Evolutionary conservation across 2,329 filamentous ascomycete species (phyloP), one percentile per base, ranked within the genome.

Genomic region (Curvularia hawaiiensis): DNA sequence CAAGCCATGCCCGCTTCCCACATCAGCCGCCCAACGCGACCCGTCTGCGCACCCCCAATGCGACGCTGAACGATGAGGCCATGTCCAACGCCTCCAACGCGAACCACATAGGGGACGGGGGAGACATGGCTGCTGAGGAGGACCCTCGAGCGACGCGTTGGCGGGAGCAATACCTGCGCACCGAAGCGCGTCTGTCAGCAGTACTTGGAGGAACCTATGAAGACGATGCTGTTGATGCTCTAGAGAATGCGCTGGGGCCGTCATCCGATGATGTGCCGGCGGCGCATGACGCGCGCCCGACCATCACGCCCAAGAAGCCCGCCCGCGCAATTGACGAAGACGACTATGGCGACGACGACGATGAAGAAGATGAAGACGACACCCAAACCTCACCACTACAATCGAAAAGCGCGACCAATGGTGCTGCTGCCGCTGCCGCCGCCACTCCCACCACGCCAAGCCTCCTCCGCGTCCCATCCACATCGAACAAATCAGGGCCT

Each of bases 311-410:
- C 80, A 97, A 95, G 67, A 90, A 90, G 78, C 83, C 87, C 46
- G 90, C 89, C 75, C 85, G 91, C 69, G 83, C 86, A 73, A 92
- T 94, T 82, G 87, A 92, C 68, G 91, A 94, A 74, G 90, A 92
- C 69, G 89, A 94, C 77, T 93, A 94, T 72, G 90, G 90, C 65
- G 90, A 94, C 68, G 92, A 97, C 56, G 86, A 87, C 28, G 84
- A 85, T 9, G 84, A 85, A 31, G 82, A 78, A 38, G 72, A 74
- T 24, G 77, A 79, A 48, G 72, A 74, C 22, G 73, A 73, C 35
- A 77, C 78, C 40, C 75, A 70, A 58, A 75, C 78, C 63, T 84
- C 80, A 52, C 80, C 77, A 60, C 79, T 83, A 43, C 81, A 82
- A 69, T 73, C 79, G 20, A 82, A 82, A 65, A 82, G 80, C 61